phyloP scores from a whole-genome alignment of 345 rosid species.

The Rubroshorea leprosula region DNA sequence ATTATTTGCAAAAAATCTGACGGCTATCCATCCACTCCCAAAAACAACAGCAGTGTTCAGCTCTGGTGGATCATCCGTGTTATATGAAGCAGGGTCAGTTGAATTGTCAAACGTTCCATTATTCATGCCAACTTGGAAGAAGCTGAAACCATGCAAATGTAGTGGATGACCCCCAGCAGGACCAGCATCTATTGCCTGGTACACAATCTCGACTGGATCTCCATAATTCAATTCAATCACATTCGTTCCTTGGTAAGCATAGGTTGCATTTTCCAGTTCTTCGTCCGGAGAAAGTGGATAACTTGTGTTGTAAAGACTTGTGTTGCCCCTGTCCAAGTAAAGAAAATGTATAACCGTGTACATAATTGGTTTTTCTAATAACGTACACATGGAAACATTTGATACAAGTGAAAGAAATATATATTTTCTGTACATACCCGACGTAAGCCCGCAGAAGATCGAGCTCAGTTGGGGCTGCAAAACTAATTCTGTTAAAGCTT shows the following conservation, averaged over 20 bases:
- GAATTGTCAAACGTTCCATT: constrained; percentile 18
- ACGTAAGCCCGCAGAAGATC: constrained; percentile 45
- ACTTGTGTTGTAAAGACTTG: constrained; percentile 7
- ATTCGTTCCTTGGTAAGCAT: not conserved
- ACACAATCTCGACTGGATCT: constrained; percentile 25
- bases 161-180: constrained; percentile 25
- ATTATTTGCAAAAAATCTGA: constrained; percentile 20
- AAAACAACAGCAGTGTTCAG: constrained; percentile 20
- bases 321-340: too few species aligned
- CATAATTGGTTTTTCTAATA: not conserved
- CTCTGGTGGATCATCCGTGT: constrained; percentile 24
- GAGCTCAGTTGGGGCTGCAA: constrained; percentile 11
- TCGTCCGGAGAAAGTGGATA: not conserved
- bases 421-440: not conserved
- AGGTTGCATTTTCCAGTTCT: not conserved
- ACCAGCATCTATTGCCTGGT: constrained; percentile 17
- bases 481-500: constrained; percentile 36
- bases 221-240: constrained; percentile 20
- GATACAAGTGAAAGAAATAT: not conserved
- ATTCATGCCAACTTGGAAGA: constrained; percentile 24
- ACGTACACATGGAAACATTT: not conserved
- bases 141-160: constrained; percentile 34
- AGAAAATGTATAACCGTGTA: too few species aligned
- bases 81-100: constrained; percentile 15
- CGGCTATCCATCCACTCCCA: constrained; percentile 18